A percentile compares a stretch with the other conserved stretches of the same genome.
phyloP scores from a whole-genome alignment of 2,329 filamentous ascomycete genomes.

The Botrytis galanthina region DNA sequence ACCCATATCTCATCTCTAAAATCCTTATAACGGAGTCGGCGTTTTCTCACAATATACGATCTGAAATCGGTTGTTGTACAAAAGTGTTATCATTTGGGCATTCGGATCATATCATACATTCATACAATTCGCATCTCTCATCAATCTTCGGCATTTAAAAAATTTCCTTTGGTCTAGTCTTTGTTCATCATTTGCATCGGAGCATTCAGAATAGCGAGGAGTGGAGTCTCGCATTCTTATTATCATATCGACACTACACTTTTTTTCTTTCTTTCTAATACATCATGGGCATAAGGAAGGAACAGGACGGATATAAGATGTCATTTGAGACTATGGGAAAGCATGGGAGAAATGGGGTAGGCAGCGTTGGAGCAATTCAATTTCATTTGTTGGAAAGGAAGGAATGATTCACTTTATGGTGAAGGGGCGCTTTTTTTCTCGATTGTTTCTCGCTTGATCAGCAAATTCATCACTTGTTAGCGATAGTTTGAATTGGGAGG shows the following conservation, averaged over 20 bases:
- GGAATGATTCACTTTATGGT: constrained; percentile 13
- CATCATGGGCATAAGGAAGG: constrained; percentile 24
- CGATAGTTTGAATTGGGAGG: constrained; percentile 5
- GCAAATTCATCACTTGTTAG: constrained; percentile 4
- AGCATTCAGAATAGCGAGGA: constrained; percentile 21
- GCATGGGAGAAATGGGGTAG: constrained; percentile 13
- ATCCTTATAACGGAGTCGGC: constrained; percentile 30
- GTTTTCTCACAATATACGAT: constrained; percentile 29
- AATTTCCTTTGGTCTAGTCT: constrained; percentile 16
- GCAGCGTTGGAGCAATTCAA: constrained; percentile 17
- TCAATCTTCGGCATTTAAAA: constrained; percentile 17
- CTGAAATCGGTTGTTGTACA: constrained; percentile 32
- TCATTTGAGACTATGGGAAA: constrained; percentile 14
- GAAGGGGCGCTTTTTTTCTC: constrained; percentile 18
- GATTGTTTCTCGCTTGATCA: constrained; percentile 14
- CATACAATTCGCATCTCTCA: constrained; percentile 10
- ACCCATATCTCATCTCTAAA: constrained; percentile 31
- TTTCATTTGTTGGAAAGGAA: constrained; percentile 18
- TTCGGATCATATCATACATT: constrained; percentile 10
- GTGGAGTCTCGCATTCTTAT: background rate
- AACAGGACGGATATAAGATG: constrained; percentile 6
- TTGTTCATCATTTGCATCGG: constrained; percentile 11
- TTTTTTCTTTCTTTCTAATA: constrained; percentile 24
- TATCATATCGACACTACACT: constrained; percentile 3
- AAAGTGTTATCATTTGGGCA: constrained; percentile 33